Conservation (phyloP, 768 basidiomycete genomes). For the Agrocybe chaxingu region DNA sequence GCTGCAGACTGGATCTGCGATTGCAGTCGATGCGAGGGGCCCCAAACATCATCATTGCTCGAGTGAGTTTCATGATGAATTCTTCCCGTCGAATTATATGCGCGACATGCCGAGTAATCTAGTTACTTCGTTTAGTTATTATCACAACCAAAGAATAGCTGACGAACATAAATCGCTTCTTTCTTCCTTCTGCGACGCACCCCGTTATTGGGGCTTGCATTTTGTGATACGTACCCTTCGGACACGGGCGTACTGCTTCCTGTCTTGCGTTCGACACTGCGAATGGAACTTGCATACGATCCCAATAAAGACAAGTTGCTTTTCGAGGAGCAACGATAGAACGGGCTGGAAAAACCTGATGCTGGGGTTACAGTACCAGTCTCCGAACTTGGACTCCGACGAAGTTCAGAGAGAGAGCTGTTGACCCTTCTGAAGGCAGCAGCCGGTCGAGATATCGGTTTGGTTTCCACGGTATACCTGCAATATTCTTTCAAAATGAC, state of each 20-base stretch:
- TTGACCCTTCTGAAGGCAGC: not conserved
- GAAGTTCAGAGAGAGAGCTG: not conserved
- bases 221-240: conserved; percentile 11
- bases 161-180: conserved; percentile 71
- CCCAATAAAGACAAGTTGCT: conserved; percentile 11
- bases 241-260: conserved; percentile 16
- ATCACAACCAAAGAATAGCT: not conserved
- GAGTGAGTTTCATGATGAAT: conserved; percentile 79
- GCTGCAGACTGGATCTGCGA: conserved; percentile 80
- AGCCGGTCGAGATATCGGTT: not conserved
- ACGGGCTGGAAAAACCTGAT: not conserved
- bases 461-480: conserved; percentile 12
- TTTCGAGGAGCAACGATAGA: conserved; percentile 5
- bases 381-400: not conserved
- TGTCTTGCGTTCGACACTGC: conserved; percentile 9
- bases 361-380: not conserved
- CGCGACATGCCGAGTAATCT: conserved; percentile 85
- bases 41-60: conserved; percentile 92
- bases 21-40: conserved; percentile 78
- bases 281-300: conserved; percentile 12
- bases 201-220: conserved; percentile 8
- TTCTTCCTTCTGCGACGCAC: conserved; percentile 60
- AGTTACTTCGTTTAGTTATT: not conserved
- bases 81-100: conserved; percentile 79
- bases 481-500: not conserved